Base-by-base conservation (phyloP, 2,329 filamentous ascomycete genomes). In the Chaetomium sp. region DNA sequence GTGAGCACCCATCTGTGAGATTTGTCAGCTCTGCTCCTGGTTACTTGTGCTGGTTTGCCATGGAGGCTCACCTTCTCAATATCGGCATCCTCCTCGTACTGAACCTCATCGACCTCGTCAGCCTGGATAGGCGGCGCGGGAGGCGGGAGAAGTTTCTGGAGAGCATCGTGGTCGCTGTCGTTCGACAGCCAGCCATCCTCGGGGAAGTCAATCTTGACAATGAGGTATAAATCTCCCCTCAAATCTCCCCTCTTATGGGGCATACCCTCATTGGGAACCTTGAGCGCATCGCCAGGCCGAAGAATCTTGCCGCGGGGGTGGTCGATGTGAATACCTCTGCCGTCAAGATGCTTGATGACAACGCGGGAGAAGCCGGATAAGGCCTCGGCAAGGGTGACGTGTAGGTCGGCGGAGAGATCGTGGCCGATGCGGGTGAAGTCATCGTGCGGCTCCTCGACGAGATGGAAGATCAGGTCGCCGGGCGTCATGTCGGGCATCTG, bases 191-290 rank as follows among this genome's bases (percentile, higher is more conserved):
- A 98, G 29, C 88, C 90, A 72, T 94, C 88, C 71, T 93, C 87
- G 2, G 95, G 95, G 80, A 98, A 98, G 62, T 92, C 85, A 68
- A 99, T 85, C 72, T 95, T 89, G 69, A 97, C 89, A 45, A 90
- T 81, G 50, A 99, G 82, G 78, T 94, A 99, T 21, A 99, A 81
- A 73, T 98, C 93, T 51, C 95, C 95, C 75, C 87, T 92, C 4
- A 80, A 74, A 47, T 99, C 95, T 68, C 89, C 91, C 64, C 89
- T 88, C 83, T 97, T 97, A 71, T 89, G 78, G 1, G 95, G 95
- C 95, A 99, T 99, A 66, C 95, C 95, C 80, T 99, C 95, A 29
- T 92, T 93, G 2, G 83, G 78, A 1, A 99, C 82, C 81, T 93
- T 97, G 71, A 99, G 83, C 8, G 94, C 86, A 74, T 99, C 91